Conservation (phyloP, 495 filamentous ascomycete species). For the Gamarada debralockiae region DNA sequence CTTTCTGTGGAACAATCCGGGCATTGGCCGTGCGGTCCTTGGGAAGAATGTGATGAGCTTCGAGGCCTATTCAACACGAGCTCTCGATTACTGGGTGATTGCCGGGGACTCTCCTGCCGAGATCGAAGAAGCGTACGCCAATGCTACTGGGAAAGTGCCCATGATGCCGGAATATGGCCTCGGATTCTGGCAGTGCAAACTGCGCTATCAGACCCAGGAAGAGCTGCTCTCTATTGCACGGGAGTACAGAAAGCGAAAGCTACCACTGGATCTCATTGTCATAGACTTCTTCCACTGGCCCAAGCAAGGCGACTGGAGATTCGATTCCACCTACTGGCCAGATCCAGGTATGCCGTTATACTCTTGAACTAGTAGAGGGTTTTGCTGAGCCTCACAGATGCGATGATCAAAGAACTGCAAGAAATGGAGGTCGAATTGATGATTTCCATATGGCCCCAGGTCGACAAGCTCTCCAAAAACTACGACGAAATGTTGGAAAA, state of each 20-base stretch:
- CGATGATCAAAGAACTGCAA: conserved; percentile 53
- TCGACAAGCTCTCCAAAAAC: conserved; percentile 48
- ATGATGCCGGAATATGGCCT: conserved; percentile 62
- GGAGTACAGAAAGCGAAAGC: conserved; percentile 44
- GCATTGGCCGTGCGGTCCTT: conserved; percentile 50
- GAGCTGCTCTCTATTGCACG: conserved; percentile 49
- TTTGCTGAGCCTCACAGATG: conserved; percentile 29
- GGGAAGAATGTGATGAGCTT: conserved; percentile 56
- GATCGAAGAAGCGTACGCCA: conserved; percentile 47
- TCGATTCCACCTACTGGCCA: conserved; percentile 55
- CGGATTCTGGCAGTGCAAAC: conserved; percentile 61
- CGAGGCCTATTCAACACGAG: conserved; percentile 47
- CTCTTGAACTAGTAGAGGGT: too few species aligned
- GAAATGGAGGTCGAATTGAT: conserved; percentile 50
- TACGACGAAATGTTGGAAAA: conserved; percentile 52
- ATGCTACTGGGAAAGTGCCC: conserved; percentile 48
- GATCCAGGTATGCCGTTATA: conserved; percentile 38
- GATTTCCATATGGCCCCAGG: conserved; percentile 59
- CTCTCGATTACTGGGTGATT: conserved; percentile 56
- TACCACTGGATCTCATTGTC: conserved; percentile 54
- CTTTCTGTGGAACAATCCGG: conserved; percentile 56
- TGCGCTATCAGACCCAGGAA: conserved; percentile 56
- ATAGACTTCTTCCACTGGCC: conserved; percentile 61
- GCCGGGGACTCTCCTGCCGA: conserved; percentile 48
- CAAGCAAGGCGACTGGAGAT: conserved; percentile 54